Evolutionary conservation across 164 flowering plant species (phyloP), one percentile per base, ranked within the genome.

Genomic region (Dillenia turbinata): DNA sequence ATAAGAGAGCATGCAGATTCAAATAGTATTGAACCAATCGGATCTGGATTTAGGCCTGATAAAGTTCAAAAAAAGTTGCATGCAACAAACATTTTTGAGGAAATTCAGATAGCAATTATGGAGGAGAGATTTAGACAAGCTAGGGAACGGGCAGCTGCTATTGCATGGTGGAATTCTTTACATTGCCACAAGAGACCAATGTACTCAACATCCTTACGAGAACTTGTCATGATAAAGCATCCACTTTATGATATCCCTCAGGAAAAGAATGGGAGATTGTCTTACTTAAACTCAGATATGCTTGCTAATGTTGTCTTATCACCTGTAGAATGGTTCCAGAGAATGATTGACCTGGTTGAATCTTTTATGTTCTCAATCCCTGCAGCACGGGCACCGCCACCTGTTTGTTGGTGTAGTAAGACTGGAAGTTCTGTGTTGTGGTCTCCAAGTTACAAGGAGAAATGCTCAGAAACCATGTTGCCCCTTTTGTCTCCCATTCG

Each of bases 141-240:
- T 13, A 82, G 76, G 71, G 85, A 85, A 63, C 73, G 92, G 47
- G 97, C 97, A 47, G 80, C 80, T 66, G 75, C 94, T 53, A 75
- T 90, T 77, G 90, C 97, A 52, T 89, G 99, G 99, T 95, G 99
- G 99, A 92, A 95, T 78, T 86, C 92, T n/a, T 75, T 95, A 77
- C 86, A 85, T 66, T 86, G 97, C 71, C 69, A 53, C 51, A 86
- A 72, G 70, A 92, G 77, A 66, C 99, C 99, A 16, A 74, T 79
- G 9, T 92, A 92, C 60, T 82, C 96, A 52, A 83, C 83, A 50
- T 72, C 78, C 47, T 70, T 95, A 17, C 76, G 84, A 68, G 85
- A 79, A 9, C 76, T 81, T 68, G 83, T 90, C 53, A 87, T 82
- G 11, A 60, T 95, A 54, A 82, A 64, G 63, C 81, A 85, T 78